Evolutionary conservation across 179 eudicot species (phyloP).

Genomic region (Pouteria campechiana): DNA sequence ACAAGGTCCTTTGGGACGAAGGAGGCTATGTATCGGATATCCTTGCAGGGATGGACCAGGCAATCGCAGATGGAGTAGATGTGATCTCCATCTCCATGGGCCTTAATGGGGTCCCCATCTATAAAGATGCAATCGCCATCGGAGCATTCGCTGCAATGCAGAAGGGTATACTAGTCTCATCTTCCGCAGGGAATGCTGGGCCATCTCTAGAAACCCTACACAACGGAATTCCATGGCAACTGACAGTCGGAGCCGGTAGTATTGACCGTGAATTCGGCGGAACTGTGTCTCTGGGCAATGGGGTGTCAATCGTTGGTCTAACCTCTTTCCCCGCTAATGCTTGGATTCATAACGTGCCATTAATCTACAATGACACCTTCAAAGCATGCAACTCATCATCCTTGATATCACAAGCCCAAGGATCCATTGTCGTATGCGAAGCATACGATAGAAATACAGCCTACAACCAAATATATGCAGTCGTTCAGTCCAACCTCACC

Average conservation of each 20-base stretch:
- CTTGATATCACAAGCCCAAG: neutral
- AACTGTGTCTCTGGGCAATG: constrained; percentile 20
- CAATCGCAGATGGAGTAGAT: constrained; percentile 39
- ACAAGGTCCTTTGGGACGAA: constrained; percentile 23
- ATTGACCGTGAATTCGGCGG: constrained; percentile 22
- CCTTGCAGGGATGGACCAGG: constrained; percentile 29
- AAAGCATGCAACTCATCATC: constrained; percentile 6
- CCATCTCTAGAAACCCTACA: constrained; percentile 13
- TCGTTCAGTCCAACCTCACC: constrained; percentile 4
- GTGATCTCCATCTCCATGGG: constrained; percentile 38
- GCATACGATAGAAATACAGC: constrained; percentile 10
- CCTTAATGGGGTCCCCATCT: constrained; percentile 6
- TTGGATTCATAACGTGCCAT: constrained; percentile 4
- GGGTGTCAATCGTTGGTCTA: constrained; percentile 18
- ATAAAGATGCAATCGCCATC: constrained; percentile 27
- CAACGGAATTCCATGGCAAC: constrained; percentile 36
- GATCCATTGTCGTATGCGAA: constrained; percentile 21
- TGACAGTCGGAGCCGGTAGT: constrained; percentile 34
- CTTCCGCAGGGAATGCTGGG: constrained; percentile 41
- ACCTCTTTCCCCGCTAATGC: constrained; percentile 34
- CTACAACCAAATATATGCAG: constrained; percentile 13
- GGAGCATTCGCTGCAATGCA: constrained; percentile 28
- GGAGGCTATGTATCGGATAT: constrained; percentile 10
- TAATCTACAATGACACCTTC: constrained; percentile 8
- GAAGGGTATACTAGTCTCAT: constrained; percentile 32